Conservation (phyloP, 306 rosid genomes). For the Cicer judaicum region DNA sequence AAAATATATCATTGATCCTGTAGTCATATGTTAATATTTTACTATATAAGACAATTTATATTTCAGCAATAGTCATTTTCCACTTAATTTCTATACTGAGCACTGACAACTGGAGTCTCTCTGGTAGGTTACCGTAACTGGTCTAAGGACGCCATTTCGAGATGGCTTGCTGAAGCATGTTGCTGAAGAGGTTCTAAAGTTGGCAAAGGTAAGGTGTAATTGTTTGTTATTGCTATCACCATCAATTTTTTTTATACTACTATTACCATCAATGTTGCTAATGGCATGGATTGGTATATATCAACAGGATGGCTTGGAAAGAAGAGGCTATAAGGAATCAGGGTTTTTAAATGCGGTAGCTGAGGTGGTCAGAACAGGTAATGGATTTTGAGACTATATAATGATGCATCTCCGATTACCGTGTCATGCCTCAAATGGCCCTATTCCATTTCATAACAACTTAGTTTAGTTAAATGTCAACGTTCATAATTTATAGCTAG, state of each 20-base stretch:
- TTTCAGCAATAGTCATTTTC: conserved; percentile 26
- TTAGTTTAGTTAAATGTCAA: conserved; percentile 1
- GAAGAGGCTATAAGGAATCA: conserved; percentile 91
- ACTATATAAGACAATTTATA: neutral
- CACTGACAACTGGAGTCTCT: conserved; percentile 41
- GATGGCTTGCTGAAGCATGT: conserved; percentile 90
- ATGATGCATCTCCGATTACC: conserved; percentile 20
- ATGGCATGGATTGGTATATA: conserved; percentile 26
- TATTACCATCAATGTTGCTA: conserved; percentile 39
- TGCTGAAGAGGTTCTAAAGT: conserved; percentile 83
- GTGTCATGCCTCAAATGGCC: neutral
- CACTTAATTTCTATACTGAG: conserved; percentile 45
- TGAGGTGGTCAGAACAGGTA: conserved; percentile 93
- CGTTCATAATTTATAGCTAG: conserved; percentile 1
- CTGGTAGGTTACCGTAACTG: conserved; percentile 76
- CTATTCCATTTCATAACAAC: neutral
- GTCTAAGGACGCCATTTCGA: conserved; percentile 91
- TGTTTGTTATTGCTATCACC: conserved; percentile 32
- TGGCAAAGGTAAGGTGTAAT: conserved; percentile 70
- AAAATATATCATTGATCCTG: conserved; percentile 14
- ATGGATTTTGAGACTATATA: conserved; percentile 15
- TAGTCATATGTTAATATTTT: conserved; percentile 15
- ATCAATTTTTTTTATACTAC: neutral
- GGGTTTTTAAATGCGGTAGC: conserved; percentile 92
- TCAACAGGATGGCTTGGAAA: conserved; percentile 87